Conservation (phyloP, 73 alveolate species). For the Stentor coeruleus region DNA sequence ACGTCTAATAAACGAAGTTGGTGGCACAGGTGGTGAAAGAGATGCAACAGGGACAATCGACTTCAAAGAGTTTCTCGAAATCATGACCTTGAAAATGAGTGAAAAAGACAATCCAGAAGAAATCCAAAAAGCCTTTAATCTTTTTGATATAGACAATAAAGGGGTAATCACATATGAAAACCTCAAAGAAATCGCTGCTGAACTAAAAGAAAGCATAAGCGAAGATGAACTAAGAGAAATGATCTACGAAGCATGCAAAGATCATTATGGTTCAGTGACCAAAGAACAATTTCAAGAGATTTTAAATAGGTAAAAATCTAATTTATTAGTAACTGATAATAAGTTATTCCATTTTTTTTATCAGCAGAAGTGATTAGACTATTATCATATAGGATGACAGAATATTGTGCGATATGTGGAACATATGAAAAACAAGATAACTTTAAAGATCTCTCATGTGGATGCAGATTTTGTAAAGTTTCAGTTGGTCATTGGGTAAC, state of each 20-base stretch:
- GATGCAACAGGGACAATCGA: conserved; percentile 89
- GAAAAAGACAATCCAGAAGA: conserved; percentile 86
- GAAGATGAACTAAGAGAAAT: conserved; percentile 88
- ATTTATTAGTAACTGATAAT: too few relatives aligned
- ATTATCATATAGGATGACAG: too few relatives aligned
- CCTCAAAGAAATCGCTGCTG: conserved; percentile 80
- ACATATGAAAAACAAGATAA: background rate
- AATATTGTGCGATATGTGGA: conserved; percentile 12
- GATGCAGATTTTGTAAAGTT: background rate
- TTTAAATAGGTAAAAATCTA: background rate
- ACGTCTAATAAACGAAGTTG: conserved; percentile 78
- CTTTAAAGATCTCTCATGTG: conserved; percentile 14
- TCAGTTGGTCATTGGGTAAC: background rate
- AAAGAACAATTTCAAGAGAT: conserved; percentile 13
- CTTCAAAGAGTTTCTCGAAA: conserved; percentile 92
- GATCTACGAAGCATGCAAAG: conserved; percentile 75
- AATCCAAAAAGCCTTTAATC: conserved; percentile 82
- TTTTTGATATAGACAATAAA: conserved; percentile 81
- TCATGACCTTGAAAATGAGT: conserved; percentile 95
- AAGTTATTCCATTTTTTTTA: too few relatives aligned
- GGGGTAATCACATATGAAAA: conserved; percentile 78
- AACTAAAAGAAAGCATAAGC: conserved; percentile 91
- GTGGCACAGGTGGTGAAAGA: conserved; percentile 69
- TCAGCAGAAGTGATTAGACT: too few relatives aligned
- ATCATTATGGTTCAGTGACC: conserved; percentile 19